Evolutionary conservation across 129 eudicot genomes (phyloP).

Genomic region (Heracleum sosnowskyi): DNA sequence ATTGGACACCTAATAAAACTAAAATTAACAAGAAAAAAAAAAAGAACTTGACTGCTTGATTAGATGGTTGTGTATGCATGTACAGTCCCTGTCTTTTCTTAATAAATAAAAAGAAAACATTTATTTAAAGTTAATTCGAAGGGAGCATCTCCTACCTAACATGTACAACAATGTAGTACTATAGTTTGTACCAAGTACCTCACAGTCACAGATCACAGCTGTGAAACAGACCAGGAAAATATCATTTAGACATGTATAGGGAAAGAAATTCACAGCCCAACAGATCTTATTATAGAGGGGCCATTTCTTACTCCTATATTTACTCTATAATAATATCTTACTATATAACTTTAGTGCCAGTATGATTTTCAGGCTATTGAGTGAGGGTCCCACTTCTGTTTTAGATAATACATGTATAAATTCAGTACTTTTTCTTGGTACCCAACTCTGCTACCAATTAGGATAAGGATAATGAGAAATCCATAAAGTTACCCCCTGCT

Average conservation of each 20-base stretch:
- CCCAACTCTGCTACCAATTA: slow-evolving; percentile 1
- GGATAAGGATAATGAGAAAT: not conserved
- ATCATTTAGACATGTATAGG: not conserved
- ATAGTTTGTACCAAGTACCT: not conserved
- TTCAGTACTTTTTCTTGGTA: not conserved
- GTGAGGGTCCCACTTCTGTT: not conserved
- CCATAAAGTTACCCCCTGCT: not conserved
- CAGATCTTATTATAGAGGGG: slow-evolving; percentile 1
- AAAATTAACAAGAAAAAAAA: too few species aligned
- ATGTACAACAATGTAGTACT: slow-evolving; percentile 2
- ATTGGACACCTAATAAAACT: too few species aligned
- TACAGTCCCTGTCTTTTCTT: not conserved
- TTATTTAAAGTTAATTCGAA: not conserved
- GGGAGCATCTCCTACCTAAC: slow-evolving; percentile 7
- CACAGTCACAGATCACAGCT: not conserved
- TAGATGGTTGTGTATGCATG: not conserved
- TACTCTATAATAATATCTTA: not conserved
- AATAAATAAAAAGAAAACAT: not conserved
- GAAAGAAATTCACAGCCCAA: slow-evolving; percentile 5
- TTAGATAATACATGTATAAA: not conserved
- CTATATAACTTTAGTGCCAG: not conserved
- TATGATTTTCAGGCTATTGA: not conserved
- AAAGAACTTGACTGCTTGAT: not conserved
- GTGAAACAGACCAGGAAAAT: not conserved
- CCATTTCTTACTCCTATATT: slow-evolving; percentile 5